Conservation (phyloP, 202 grass and related monocot genomes). For the Schoenoplectus tabernaemontani region DNA sequence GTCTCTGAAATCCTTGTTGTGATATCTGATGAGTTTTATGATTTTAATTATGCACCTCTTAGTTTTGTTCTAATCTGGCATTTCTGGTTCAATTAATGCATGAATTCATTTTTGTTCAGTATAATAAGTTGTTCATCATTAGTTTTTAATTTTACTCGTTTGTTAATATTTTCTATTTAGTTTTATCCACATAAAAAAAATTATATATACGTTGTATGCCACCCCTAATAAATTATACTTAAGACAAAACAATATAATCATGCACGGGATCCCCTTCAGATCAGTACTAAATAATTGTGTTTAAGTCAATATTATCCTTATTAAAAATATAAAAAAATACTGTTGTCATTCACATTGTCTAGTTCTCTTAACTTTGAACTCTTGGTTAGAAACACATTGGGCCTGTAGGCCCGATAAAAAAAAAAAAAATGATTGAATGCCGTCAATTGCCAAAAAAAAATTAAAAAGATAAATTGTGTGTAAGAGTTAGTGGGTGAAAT, state of each 20-base stretch:
- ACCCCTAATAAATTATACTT: not conserved
- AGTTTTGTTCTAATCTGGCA: not conserved
- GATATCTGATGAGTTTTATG: not conserved
- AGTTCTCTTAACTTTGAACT: not conserved
- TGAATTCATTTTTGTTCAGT: not conserved
- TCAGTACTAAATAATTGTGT: not conserved
- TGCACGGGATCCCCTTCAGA: not conserved
- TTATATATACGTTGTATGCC: not conserved
- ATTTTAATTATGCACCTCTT: not conserved
- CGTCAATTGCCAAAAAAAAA: too few species aligned
- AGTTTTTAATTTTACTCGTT: not conserved
- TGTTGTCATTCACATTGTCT: not conserved
- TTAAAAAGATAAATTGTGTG: too few species aligned
- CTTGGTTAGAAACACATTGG: not conserved
- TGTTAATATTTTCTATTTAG: not conserved
- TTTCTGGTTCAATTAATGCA: constrained; percentile 8
- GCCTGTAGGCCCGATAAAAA: not conserved
- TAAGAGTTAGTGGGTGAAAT: too few species aligned
- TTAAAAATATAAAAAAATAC: not conserved
- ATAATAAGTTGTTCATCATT: not conserved
- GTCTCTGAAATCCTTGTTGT: constrained; percentile 73
- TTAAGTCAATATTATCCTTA: not conserved
- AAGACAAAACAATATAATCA: not conserved
- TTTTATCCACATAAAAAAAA: not conserved
- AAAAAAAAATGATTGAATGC: not conserved